phyloP scores from a whole-genome alignment of 192 early-diverging fungal species.

The Linnemannia hyalina region DNA sequence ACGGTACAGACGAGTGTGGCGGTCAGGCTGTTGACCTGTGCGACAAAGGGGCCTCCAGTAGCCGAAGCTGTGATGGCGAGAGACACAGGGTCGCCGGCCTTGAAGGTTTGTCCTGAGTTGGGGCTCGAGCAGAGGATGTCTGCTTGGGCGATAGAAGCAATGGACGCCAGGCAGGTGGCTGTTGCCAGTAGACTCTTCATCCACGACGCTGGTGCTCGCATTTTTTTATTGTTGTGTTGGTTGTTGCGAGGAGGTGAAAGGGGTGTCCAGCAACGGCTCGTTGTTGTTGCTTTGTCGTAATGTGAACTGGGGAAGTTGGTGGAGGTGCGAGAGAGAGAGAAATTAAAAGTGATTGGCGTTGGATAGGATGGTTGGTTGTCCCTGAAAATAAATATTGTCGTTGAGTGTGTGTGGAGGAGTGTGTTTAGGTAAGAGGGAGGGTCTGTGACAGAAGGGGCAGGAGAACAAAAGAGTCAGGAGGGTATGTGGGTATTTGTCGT shows the following conservation, averaged over 20 bases:
- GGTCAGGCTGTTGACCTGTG: constrained; percentile 9
- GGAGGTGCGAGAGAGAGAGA: no score
- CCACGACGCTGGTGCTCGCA: no score
- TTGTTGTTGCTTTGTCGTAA: no score
- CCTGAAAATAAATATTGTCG: no score
- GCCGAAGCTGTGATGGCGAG: constrained; percentile 9
- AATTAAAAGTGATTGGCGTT: background rate
- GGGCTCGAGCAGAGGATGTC: constrained; percentile 16
- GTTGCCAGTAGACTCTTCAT: background rate
- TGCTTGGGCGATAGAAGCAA: constrained; percentile 1
- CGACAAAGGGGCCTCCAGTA: constrained; percentile 6
- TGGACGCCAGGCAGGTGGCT: background rate
- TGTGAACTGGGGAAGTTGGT: no score
- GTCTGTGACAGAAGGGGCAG: no score
- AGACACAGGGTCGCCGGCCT: constrained; percentile 13
- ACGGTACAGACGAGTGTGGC: constrained; percentile 24
- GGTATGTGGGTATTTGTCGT: no score
- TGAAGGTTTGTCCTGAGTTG: background rate
- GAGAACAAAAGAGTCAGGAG: background rate
- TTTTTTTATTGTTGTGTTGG: no score
- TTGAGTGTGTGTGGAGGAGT: no score
- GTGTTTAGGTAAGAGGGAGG: no score
- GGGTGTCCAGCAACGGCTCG: no score
- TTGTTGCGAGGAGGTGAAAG: background rate
- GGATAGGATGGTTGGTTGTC: no score